phyloP scores from a whole-genome alignment of 2,329 filamentous ascomycete genomes.

The Colletotrichum eleusines region DNA sequence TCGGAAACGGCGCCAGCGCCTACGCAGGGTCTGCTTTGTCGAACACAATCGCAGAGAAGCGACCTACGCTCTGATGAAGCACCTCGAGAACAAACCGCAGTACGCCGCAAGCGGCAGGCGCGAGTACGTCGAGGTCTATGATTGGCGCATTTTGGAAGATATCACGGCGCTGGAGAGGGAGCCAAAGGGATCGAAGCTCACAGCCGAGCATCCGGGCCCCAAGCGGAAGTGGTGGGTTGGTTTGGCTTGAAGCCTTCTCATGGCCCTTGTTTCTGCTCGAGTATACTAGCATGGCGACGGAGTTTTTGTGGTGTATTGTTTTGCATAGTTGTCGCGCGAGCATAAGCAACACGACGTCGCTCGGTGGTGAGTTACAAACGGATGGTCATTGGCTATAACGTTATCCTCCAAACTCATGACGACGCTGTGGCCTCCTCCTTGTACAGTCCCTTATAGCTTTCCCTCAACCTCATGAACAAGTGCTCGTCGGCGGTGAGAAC shows the following conservation, averaged over 20 bases:
- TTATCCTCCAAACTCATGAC: background rate
- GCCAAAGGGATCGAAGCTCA: slow-evolving; percentile 22
- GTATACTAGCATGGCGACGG: background rate
- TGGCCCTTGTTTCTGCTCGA: background rate
- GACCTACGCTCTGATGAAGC: slow-evolving; percentile 50
- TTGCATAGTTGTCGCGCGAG: background rate
- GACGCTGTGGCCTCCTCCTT: slow-evolving; percentile 50
- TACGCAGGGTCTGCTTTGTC: slow-evolving; percentile 51
- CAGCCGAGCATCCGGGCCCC: slow-evolving; percentile 48
- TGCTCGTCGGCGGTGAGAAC: slow-evolving; percentile 75
- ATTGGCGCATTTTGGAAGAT: slow-evolving; percentile 60
- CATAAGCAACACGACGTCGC: background rate
- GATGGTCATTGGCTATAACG: background rate
- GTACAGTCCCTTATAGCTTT: slow-evolving; percentile 70
- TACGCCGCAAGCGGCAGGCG: slow-evolving; percentile 46
- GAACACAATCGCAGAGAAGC: slow-evolving; percentile 49
- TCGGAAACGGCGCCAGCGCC: slow-evolving; percentile 2
- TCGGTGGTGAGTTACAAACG: background rate
- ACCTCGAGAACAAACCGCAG: slow-evolving; percentile 49
- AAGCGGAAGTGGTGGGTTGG: slow-evolving; percentile 61
- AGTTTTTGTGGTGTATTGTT: background rate
- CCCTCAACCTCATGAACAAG: slow-evolving; percentile 69
- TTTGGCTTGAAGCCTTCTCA: slow-evolving; percentile 48
- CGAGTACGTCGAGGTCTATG: slow-evolving; percentile 58
- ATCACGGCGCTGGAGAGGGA: slow-evolving; percentile 55